A percentile compares a stretch with the other conserved stretches of the same genome.
phyloP scores from a whole-genome alignment of 305 asterid genomes.

The Petunia hybrid region DNA sequence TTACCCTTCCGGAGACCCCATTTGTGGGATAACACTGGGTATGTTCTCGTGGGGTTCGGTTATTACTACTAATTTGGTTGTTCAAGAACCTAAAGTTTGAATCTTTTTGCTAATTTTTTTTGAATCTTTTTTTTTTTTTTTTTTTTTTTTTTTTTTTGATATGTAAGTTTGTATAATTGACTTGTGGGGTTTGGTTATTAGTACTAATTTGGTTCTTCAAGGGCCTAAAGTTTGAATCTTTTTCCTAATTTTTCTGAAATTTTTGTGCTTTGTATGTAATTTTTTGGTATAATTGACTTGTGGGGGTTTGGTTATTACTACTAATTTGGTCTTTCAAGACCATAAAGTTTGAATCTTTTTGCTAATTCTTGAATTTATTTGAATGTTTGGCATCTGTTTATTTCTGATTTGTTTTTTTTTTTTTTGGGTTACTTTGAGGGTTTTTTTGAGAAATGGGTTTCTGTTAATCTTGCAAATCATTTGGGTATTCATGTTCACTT shows the following conservation, averaged over 20 bases:
- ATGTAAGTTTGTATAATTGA: not conserved
- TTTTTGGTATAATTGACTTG: constrained; percentile 10
- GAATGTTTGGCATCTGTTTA: constrained; percentile 21
- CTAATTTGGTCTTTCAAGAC: not conserved
- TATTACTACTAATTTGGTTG: no score
- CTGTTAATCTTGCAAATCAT: not conserved
- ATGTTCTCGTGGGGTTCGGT: no score
- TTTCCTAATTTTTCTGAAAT: not conserved
- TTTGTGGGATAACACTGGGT: no score
- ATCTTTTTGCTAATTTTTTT: not conserved
- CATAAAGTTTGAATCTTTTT: not conserved
- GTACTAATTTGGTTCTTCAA: not conserved
- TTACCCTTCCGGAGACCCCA: no score
- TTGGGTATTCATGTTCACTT: not conserved
- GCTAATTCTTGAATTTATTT: not conserved
- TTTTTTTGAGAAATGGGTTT: constrained; percentile 31
- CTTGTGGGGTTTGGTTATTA: not conserved
- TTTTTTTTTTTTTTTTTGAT: not conserved
- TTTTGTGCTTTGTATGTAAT: not conserved
- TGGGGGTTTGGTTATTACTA: constrained; percentile 12
- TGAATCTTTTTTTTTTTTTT: not conserved
- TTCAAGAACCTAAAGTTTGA: no score
- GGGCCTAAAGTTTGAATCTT: not conserved
- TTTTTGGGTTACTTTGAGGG: not conserved
- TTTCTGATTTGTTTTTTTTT: constrained; percentile 26